Percentiles rank a stretch among this genome's conserved stretches.
phyloP scores from a whole-genome alignment of 805 yeast genomes.

The Scheffersomyces coipomensis region DNA sequence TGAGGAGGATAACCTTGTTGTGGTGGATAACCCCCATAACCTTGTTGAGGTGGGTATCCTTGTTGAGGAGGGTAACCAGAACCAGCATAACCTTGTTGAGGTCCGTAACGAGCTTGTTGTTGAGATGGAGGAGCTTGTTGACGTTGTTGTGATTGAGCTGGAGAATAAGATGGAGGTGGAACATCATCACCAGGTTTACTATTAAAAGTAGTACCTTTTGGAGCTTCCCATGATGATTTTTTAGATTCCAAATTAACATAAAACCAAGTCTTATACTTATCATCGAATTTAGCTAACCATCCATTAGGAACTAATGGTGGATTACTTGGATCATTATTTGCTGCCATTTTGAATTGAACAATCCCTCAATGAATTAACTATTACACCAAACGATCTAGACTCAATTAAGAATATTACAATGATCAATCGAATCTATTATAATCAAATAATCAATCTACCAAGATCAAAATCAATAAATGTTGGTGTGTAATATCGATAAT shows the following conservation, averaged over 20 bases:
- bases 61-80: conserved; percentile 13
- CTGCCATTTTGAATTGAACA: background rate
- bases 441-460: no score
- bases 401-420: no score
- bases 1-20: conserved; percentile 16
- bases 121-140: conserved; percentile 28
- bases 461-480: no score
- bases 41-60: conserved; percentile 17
- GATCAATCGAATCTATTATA: no score
- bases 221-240: conserved; percentile 90
- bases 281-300: conserved; percentile 75
- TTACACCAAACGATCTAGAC: no score
- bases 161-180: conserved; percentile 45
- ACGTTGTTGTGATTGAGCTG: conserved; percentile 21
- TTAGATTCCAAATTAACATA: conserved; percentile 74
- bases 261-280: conserved; percentile 69
- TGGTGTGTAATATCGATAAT: no score
- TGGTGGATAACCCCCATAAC: conserved; percentile 11
- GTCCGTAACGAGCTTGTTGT: conserved; percentile 29
- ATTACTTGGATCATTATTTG: conserved; percentile 20
- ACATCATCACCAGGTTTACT: conserved; percentile 14
- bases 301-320: conserved; percentile 62
- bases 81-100: conserved; percentile 19
- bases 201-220: conserved; percentile 45
- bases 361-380: no score